These are phyloP conservation scores for Picochlorum costavermella DNA, from an alignment of 139 green algal species.

Conservation along the genomic window DNA sequence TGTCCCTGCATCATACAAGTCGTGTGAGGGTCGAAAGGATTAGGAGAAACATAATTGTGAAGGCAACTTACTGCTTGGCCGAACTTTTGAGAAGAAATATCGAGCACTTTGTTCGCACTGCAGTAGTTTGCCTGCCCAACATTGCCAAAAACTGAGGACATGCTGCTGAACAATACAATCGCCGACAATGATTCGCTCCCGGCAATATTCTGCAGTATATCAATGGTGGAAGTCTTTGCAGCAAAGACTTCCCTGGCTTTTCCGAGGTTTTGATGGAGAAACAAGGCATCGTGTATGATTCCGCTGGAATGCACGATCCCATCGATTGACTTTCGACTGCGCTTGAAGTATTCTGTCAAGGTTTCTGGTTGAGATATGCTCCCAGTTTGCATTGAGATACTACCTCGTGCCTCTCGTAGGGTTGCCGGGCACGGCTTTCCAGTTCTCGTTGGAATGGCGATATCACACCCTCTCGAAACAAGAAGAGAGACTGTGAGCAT, in stretches of 20 bases:
- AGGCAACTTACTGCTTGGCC: not conserved
- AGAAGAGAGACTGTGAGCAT: conserved; percentile 8
- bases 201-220: not conserved
- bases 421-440: no score
- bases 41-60: not conserved
- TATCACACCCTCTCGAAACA: not conserved
- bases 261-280: conserved; percentile 17
- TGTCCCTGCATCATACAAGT: conserved; percentile 12
- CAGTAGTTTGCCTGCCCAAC: conserved; percentile 43
- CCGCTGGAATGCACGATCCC: conserved; percentile 36
- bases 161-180: conserved; percentile 30
- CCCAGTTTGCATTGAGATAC: no score
- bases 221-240: conserved; percentile 20
- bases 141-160: conserved; percentile 29
- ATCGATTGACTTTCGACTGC: not conserved
- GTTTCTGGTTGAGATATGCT: not conserved
- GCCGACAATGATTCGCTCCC: conserved; percentile 1
- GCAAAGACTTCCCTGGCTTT: conserved; percentile 16
- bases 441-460: not conserved
- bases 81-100: conserved; percentile 3
- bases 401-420: no score
- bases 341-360: not conserved
- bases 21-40: not conserved
- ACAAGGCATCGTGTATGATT: conserved; percentile 24
- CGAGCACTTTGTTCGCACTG: conserved; percentile 34